A percentile compares a stretch with the other conserved stretches of the same genome.
These are phyloP conservation scores for Eucalyptus curtisii DNA, from an alignment of 345 rosid genomes.

Conservation along the genomic window DNA sequence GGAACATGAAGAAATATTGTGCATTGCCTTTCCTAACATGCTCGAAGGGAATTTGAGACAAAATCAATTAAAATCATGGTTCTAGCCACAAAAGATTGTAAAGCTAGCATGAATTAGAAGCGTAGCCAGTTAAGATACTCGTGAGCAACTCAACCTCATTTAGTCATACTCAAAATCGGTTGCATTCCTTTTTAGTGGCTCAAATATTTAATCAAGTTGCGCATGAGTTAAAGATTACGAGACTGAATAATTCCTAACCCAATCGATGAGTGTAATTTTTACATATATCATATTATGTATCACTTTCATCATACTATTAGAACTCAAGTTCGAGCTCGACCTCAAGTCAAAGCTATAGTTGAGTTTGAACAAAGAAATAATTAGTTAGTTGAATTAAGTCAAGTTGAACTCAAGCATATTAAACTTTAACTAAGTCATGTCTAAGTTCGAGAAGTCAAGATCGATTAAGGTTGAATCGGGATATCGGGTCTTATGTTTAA, in stretches of 20 bases:
- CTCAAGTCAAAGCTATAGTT: background rate
- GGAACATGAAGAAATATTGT: background rate
- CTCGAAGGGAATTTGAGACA: background rate
- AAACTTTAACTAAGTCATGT: background rate
- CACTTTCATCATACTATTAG: background rate
- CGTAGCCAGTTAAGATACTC: background rate
- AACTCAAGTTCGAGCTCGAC: background rate
- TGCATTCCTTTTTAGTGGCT: background rate
- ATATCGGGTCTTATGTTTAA: background rate
- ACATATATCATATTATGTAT: background rate
- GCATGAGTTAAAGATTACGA: background rate
- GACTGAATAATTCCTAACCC: background rate
- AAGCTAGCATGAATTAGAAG: background rate
- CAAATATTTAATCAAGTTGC: background rate
- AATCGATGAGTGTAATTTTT: background rate
- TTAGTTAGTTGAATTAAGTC: background rate
- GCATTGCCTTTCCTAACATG: background rate
- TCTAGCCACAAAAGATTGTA: background rate
- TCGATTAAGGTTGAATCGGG: background rate
- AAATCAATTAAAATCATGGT: background rate
- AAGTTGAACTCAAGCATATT: background rate
- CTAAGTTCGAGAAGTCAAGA: background rate
- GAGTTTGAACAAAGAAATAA: background rate
- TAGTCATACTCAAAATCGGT: background rate
- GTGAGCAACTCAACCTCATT: background rate